These are phyloP conservation scores for Stellera chamaejasme DNA, from an alignment of 345 rosid genomes.

Conservation along the genomic window DNA sequence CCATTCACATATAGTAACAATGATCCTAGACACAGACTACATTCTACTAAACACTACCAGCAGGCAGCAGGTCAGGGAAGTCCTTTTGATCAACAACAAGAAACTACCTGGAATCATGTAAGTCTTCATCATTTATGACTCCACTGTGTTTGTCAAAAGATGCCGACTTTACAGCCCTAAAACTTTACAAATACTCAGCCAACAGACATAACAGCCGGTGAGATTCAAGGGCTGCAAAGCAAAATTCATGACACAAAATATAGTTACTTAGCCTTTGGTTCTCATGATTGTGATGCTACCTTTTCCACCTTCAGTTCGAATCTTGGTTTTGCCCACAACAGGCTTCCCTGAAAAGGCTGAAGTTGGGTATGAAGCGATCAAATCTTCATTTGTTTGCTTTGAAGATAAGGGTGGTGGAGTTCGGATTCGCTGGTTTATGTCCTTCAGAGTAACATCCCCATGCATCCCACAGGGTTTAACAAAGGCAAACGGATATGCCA, in stretches of 20 bases:
- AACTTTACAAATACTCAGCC: too few relatives aligned
- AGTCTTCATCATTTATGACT: too few relatives aligned
- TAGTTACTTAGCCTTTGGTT: conserved; percentile 62
- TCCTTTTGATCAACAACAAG: too few relatives aligned
- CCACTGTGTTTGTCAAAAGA: too few relatives aligned
- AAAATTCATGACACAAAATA: neutral
- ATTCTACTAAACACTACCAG: too few relatives aligned
- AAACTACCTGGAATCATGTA: too few relatives aligned
- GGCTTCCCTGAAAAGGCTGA: conserved; percentile 99
- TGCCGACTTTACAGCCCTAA: too few relatives aligned
- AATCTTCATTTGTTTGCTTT: conserved; percentile 47
- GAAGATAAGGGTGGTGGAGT: conserved; percentile 55
- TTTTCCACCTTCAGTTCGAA: conserved; percentile 96
- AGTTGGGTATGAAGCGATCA: conserved; percentile 49
- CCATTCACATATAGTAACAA: too few relatives aligned
- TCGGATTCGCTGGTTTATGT: conserved; percentile 79
- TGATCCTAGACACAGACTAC: too few relatives aligned
- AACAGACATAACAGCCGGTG: too few relatives aligned
- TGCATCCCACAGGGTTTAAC: conserved; percentile 88
- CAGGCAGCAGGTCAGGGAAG: too few relatives aligned
- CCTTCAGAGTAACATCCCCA: conserved; percentile 90
- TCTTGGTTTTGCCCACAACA: conserved; percentile 86
- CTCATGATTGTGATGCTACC: conserved; percentile 98
- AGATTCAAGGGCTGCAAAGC: too few relatives aligned
- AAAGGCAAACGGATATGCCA: conserved; percentile 86